These are phyloP conservation scores for Arthrobotrys entomopaga DNA, from an alignment of 2,329 filamentous ascomycete species.

Conservation along the genomic window DNA sequence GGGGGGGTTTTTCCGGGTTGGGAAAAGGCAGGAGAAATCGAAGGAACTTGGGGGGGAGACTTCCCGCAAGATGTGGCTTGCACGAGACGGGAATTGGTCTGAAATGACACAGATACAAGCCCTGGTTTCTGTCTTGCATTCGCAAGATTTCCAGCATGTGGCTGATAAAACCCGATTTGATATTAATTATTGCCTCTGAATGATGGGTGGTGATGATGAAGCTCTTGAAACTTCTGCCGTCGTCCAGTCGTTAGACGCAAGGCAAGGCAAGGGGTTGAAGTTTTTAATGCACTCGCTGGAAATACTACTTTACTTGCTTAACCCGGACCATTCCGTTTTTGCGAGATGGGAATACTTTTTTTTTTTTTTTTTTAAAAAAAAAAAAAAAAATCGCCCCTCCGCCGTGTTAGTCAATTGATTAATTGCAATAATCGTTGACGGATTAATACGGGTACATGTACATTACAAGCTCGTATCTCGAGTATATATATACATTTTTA, in stretches of 20 bases:
- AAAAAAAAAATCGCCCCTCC: too few species aligned
- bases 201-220: too few species aligned
- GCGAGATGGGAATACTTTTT: too few species aligned
- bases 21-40: constrained; percentile 41
- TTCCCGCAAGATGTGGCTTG: constrained; percentile 55
- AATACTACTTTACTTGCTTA: not conserved
- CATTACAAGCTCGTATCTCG: not conserved
- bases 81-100: constrained; percentile 50
- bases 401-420: not conserved
- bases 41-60: constrained; percentile 1
- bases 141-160: constrained; percentile 54
- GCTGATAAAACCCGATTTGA: constrained; percentile 42
- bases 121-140: constrained; percentile 54
- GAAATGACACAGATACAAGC: constrained; percentile 41
- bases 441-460: constrained; percentile 23
- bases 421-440: constrained; percentile 9
- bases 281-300: constrained; percentile 39
- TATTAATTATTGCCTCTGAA: constrained; percentile 46
- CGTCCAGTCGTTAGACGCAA: constrained; percentile 10
- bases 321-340: constrained; percentile 38
- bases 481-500: constrained; percentile 8
- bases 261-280: not conserved
- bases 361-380: too few species aligned
- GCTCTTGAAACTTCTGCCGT: constrained; percentile 2
- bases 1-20: constrained; percentile 22